phyloP scores from a whole-genome alignment of 2,329 filamentous ascomycete species.

The Myriosclerotinia curreyana region DNA sequence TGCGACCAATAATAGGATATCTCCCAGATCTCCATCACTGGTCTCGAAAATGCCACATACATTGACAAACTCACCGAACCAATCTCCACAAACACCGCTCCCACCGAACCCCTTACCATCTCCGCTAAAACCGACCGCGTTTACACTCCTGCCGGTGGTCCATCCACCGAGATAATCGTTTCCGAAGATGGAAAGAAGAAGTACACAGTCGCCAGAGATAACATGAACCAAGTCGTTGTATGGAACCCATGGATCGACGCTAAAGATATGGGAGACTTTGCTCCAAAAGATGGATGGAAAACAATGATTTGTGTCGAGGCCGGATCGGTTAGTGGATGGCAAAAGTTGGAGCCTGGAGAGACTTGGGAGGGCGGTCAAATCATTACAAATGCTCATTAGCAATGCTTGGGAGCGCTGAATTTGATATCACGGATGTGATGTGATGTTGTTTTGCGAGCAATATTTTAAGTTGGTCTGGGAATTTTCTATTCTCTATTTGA shows the following conservation, averaged over 20 bases:
- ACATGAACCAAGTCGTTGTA: constrained; percentile 82
- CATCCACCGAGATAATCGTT: constrained; percentile 57
- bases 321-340: constrained; percentile 77
- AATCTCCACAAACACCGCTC: constrained; percentile 60
- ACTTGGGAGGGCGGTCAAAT: constrained; percentile 55
- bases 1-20: constrained; percentile 63
- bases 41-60: constrained; percentile 74
- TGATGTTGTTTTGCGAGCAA: neutral
- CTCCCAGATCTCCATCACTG: constrained; percentile 65
- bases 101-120: constrained; percentile 60
- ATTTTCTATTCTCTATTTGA: neutral
- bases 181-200: constrained; percentile 59
- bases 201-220: constrained; percentile 77
- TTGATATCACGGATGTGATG: constrained; percentile 14
- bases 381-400: constrained; percentile 19
- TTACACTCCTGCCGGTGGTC: constrained; percentile 68
- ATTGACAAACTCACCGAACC: constrained; percentile 72
- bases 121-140: constrained; percentile 81
- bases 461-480: neutral
- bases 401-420: neutral
- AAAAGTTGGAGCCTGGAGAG: constrained; percentile 77
- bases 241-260: constrained; percentile 98
- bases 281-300: constrained; percentile 84
- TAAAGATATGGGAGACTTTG: constrained; percentile 79
- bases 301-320: constrained; percentile 95